A percentile compares a stretch with the other conserved stretches of the same genome.
Conservation (phyloP, 2,329 filamentous ascomycete genomes). For the Colletotrichum truncatum region DNA sequence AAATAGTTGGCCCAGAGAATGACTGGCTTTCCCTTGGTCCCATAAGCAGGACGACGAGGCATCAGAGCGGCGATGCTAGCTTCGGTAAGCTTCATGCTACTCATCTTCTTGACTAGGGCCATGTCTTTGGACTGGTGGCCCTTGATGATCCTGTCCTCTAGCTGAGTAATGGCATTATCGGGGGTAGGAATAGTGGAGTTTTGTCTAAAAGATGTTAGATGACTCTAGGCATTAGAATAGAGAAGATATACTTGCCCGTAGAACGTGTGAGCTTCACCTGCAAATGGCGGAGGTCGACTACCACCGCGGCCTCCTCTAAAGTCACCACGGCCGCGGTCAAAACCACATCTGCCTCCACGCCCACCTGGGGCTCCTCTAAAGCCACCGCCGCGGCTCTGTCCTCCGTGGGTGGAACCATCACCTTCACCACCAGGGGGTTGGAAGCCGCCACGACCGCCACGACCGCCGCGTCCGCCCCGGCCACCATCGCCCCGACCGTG, state of each 20-base stretch:
- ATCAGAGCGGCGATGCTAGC: constrained; percentile 17
- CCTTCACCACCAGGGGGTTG: constrained; percentile 26
- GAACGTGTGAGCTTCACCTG: constrained; percentile 24
- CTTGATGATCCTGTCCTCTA: constrained; percentile 52
- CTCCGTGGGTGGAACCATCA: constrained; percentile 27
- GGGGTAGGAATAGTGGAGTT: constrained; percentile 30
- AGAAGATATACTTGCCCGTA: constrained; percentile 25
- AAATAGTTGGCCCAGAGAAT: constrained; percentile 66
- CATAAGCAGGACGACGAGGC: constrained; percentile 61
- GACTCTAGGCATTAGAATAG: constrained; percentile 1
- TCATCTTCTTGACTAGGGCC: constrained; percentile 46
- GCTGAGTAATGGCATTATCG: constrained; percentile 39
- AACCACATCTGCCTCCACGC: constrained; percentile 26
- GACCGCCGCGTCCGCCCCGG: constrained; percentile 4
- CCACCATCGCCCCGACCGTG: not conserved
- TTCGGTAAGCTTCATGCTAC: constrained; percentile 40
- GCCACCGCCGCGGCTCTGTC: constrained; percentile 25
- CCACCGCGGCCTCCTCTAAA: constrained; percentile 32
- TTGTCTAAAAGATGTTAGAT: constrained; percentile 14
- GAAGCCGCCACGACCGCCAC: constrained; percentile 30
- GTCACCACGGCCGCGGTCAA: constrained; percentile 14
- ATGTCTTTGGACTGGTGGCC: constrained; percentile 37
- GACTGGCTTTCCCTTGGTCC: constrained; percentile 50
- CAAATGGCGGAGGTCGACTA: constrained; percentile 23
- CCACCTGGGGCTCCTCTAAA: constrained; percentile 28